Conservation (phyloP, 805 yeast species). For the Grigorovia yakushimaensis region DNA sequence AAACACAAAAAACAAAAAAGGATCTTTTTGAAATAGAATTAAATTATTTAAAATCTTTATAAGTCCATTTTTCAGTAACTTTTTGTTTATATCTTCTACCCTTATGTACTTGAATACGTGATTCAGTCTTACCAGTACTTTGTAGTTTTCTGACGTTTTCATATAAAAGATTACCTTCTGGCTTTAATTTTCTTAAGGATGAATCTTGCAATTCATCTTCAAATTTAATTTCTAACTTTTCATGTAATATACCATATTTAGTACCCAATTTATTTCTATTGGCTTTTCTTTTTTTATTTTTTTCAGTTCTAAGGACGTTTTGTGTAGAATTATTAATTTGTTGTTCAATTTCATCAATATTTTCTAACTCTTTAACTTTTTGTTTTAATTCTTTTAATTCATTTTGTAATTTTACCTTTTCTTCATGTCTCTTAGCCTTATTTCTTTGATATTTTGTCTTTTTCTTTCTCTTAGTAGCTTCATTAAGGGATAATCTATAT, state of each 20-base stretch:
- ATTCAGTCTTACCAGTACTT: constrained; percentile 76
- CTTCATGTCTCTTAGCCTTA: constrained; percentile 52
- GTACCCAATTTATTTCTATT: constrained; percentile 36
- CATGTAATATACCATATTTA: constrained; percentile 38
- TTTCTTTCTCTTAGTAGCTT: constrained; percentile 54
- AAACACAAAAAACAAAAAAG: too few relatives aligned
- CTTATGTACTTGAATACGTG: constrained; percentile 57
- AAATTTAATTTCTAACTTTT: constrained; percentile 62
- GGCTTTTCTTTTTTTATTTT: constrained; percentile 22
- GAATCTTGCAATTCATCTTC: constrained; percentile 84
- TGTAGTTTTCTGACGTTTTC: constrained; percentile 79
- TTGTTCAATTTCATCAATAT: constrained; percentile 31
- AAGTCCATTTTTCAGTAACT: constrained; percentile 86
- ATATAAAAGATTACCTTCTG: constrained; percentile 80
- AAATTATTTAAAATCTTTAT: constrained; percentile 69
- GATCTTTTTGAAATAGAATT: too few relatives aligned
- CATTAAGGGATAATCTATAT: constrained; percentile 55
- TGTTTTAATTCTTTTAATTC: constrained; percentile 51
- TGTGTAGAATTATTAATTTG: constrained; percentile 14
- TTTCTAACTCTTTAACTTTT: constrained; percentile 50
- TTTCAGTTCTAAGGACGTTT: constrained; percentile 12
- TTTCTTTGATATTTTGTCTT: constrained; percentile 77
- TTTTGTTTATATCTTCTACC: constrained; percentile 62
- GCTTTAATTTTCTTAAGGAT: constrained; percentile 73
- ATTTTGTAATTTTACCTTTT: constrained; percentile 43